These are phyloP conservation scores for Fusarium aywerte DNA, from an alignment of 2,329 filamentous ascomycete species.

Conservation along the genomic window DNA sequence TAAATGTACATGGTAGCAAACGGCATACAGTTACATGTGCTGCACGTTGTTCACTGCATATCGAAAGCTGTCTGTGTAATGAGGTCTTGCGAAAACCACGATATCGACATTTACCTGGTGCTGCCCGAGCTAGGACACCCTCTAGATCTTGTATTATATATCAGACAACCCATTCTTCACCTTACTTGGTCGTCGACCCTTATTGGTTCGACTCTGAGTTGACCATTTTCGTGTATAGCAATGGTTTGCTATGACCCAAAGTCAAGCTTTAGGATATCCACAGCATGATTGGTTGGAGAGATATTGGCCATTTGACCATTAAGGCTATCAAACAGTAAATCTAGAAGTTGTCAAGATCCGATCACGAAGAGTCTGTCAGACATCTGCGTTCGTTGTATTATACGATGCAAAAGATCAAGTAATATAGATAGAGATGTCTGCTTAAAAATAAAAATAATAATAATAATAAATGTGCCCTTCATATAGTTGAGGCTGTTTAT, in stretches of 20 bases:
- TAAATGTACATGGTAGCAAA: constrained; percentile 9
- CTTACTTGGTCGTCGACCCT: not conserved
- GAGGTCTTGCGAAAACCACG: not conserved
- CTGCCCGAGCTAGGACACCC: not conserved
- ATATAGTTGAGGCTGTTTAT: too few species aligned
- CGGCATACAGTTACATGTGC: constrained; percentile 18
- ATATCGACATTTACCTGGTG: not conserved
- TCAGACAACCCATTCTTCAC: not conserved
- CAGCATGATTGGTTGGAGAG: not conserved
- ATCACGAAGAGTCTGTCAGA: too few species aligned
- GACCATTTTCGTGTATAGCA: too few species aligned
- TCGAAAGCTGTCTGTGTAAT: not conserved
- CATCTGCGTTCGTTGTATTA: too few species aligned
- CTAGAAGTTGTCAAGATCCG: too few species aligned
- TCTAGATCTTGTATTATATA: not conserved
- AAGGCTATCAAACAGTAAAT: not conserved
- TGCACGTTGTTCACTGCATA: constrained; percentile 11
- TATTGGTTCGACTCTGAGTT: not conserved
- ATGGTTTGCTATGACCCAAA: not conserved
- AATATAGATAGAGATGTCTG: not conserved
- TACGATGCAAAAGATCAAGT: not conserved
- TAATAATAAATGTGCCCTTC: not conserved
- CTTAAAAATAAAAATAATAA: not conserved
- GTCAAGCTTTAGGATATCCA: not conserved
- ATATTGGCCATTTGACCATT: not conserved